Percentiles rank a stretch among this genome's conserved stretches.
phyloP scores from a whole-genome alignment of 768 basidiomycete species.

The Butyriboletus loyo region DNA sequence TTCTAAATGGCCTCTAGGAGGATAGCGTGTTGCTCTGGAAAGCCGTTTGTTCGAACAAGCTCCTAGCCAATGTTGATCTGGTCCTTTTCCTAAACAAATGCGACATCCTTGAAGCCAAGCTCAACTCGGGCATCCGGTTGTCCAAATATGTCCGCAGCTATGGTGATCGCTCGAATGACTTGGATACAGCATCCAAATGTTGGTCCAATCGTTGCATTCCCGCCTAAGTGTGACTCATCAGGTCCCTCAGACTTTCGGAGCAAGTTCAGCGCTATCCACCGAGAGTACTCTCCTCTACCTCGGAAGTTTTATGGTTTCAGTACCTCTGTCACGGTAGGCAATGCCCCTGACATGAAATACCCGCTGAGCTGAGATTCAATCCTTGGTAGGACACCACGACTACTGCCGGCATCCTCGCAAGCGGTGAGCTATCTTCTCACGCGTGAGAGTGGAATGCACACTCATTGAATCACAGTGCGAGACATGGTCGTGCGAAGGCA shows the following conservation, averaged over 20 bases:
- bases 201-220: slow-evolving; percentile 20
- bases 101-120: slow-evolving; percentile 67
- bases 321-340: slow-evolving; percentile 66
- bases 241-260: slow-evolving; percentile 55
- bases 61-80: slow-evolving; percentile 67
- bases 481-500: slow-evolving; percentile 83
- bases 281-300: slow-evolving; percentile 71
- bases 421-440: slow-evolving; percentile 44
- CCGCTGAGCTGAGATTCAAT: neutral
- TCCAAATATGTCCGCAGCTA: slow-evolving; percentile 71
- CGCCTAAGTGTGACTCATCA: neutral
- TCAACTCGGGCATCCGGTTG: slow-evolving; percentile 60
- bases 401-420: slow-evolving; percentile 73
- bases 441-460: neutral
- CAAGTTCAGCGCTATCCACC: slow-evolving; percentile 73
- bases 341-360: neutral
- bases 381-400: slow-evolving; percentile 59
- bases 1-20: slow-evolving; percentile 41
- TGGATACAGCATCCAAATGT: slow-evolving; percentile 69
- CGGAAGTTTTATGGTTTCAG: slow-evolving; percentile 77
- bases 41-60: slow-evolving; percentile 65
- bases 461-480: slow-evolving; percentile 46
- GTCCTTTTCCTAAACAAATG: slow-evolving; percentile 84
- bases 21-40: slow-evolving; percentile 79
- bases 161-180: slow-evolving; percentile 63